Conservation (phyloP, 768 basidiomycete species). For the Mycena crocata region DNA sequence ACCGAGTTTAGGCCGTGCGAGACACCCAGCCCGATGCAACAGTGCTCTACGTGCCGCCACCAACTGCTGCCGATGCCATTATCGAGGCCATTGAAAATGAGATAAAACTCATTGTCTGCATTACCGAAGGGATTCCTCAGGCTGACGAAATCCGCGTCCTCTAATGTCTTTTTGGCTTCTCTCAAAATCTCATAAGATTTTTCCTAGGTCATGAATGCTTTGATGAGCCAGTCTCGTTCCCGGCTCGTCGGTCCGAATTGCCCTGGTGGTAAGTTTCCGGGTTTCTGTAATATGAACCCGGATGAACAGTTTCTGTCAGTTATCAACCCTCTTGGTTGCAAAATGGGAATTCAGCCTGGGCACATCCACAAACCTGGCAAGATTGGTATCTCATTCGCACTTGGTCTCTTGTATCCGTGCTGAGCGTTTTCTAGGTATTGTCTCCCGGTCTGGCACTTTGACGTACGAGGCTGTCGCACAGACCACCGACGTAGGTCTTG, state of each 20-base stretch:
- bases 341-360: constrained; percentile 99
- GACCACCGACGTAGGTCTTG: constrained; percentile 94
- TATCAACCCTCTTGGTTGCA: constrained; percentile 97
- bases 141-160: constrained; percentile 92
- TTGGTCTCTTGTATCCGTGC: background rate
- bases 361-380: constrained; percentile 97
- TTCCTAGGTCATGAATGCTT: constrained; percentile 87
- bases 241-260: constrained; percentile 99
- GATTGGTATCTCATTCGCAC: constrained; percentile 71
- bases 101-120: constrained; percentile 96
- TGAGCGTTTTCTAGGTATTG: constrained; percentile 71
- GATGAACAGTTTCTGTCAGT: constrained; percentile 54
- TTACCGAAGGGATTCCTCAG: constrained; percentile 99
- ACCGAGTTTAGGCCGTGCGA: constrained; percentile 76
- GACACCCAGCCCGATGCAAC: constrained; percentile 92
- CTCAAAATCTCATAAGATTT: constrained; percentile 9
- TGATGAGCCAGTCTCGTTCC: constrained; percentile 93
- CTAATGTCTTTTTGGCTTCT: constrained; percentile 16
- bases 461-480: constrained; percentile 99
- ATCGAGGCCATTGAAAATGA: constrained; percentile 99
- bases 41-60: constrained; percentile 98
- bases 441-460: constrained; percentile 94
- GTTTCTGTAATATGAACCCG: background rate
- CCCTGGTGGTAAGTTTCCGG: constrained; percentile 70
- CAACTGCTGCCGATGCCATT: constrained; percentile 94